Evolutionary conservation across 73 alveolate species (phyloP), one percentile per base, ranked within the genome.

Genomic region (Paramecium tetraurelia): DNA sequence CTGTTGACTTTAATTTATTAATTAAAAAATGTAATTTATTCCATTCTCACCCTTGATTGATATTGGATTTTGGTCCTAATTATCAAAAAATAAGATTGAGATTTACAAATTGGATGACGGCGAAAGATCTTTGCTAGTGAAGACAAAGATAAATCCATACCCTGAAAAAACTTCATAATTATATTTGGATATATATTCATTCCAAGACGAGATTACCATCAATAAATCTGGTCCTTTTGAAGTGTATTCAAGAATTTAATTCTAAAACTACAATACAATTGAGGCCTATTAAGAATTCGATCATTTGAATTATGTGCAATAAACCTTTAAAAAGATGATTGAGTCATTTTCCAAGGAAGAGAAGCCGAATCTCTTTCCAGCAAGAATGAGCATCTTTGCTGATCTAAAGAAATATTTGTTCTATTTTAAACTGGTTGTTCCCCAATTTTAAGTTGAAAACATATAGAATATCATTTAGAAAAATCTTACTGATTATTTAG

Each of bases 41-140:
- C 90, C 70, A 31, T 80, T 41, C 24, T 38, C 90, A 43, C 90
- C 90, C 5, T 9, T 44, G 57, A 80, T 80, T 7, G 90, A 80
- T 43, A 41, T 80, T 27, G 90, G 90, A 18, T 80, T 80, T 41
- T 80, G 90, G 90, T 38, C 90, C 9, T 10, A 33, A 40, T 80
- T 80, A 35, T 33, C 90, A 11, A 80, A 24, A 35, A 43, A 80
- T 9, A 80, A 80, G 14, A 80, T 80, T 44, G 90, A 80, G 29
- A 63, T 31, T 21, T 80, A 80, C 48, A 80, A 80, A 80, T 46
- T 80, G 21, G 75, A 80, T 80, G 90, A 80, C 43, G 90, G 31
- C 1, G 90, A 80, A 24, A 22, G 57, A 41, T 18, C 24, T 8
- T 22, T 80, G 18, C 6, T 44, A 20, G 46, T 41, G 3, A 80